Conservation (phyloP, 225 moss, liverwort and hornwort genomes). For the Antitrichia curtipendula region DNA sequence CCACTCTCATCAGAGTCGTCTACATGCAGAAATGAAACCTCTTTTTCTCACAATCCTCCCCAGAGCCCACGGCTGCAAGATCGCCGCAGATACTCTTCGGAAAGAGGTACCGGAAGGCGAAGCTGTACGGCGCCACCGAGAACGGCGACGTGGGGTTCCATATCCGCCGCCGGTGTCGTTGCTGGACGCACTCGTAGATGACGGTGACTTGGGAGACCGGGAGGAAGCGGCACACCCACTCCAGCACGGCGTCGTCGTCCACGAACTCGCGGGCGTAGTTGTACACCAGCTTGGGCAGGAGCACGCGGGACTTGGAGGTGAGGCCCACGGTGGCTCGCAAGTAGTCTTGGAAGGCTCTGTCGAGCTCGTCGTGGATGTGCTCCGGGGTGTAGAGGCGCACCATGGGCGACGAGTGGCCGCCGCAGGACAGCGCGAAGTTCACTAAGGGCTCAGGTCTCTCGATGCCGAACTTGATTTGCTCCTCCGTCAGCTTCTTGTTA, state of each 20-base stretch:
- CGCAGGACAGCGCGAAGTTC: slow-evolving; percentile 61
- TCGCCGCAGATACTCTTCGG: background rate
- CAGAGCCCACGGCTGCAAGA: background rate
- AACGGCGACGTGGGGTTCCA: slow-evolving; percentile 35
- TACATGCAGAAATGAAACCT: background rate
- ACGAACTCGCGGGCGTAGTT: slow-evolving; percentile 62
- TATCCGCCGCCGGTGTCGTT: slow-evolving; percentile 32
- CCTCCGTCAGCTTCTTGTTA: slow-evolving; percentile 59
- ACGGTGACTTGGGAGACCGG: slow-evolving; percentile 47
- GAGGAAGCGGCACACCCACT: slow-evolving; percentile 67
- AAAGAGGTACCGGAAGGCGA: slow-evolving; percentile 70
- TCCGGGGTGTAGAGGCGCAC: slow-evolving; percentile 67
- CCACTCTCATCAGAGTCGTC: background rate
- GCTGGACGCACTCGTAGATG: slow-evolving; percentile 57
- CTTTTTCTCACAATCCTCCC: background rate
- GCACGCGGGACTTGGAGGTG: slow-evolving; percentile 43
- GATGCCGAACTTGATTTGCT: slow-evolving; percentile 51
- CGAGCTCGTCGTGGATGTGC: slow-evolving; percentile 51
- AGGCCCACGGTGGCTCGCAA: slow-evolving; percentile 59
- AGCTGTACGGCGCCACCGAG: slow-evolving; percentile 50
- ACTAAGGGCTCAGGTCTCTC: slow-evolving; percentile 46
- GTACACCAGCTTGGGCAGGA: slow-evolving; percentile 69
- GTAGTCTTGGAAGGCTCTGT: slow-evolving; percentile 58
- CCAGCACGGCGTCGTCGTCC: slow-evolving; percentile 46
- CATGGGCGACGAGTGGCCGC: slow-evolving; percentile 73